These are phyloP conservation scores for Colletotrichum sp. DNA, from an alignment of 2,329 filamentous ascomycete species.

Conservation along the genomic window DNA sequence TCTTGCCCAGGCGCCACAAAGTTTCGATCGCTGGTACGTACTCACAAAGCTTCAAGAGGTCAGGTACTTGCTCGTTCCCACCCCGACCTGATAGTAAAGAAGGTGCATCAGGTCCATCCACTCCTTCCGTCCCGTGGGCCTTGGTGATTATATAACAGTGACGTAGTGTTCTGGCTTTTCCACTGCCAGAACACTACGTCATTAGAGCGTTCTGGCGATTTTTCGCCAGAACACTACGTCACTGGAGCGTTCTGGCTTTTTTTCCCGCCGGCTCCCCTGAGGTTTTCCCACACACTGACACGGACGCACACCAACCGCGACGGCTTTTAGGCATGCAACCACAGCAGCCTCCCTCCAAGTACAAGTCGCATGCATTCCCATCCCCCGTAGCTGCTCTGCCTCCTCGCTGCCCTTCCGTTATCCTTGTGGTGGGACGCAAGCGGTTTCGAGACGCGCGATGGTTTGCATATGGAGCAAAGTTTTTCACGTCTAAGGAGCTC, in stretches of 20 bases:
- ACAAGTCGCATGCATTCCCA: background rate
- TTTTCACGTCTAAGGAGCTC: background rate
- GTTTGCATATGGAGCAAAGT: background rate
- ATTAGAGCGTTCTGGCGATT: background rate
- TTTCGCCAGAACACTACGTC: background rate
- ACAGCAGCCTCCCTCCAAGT: background rate
- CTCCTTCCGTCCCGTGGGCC: background rate
- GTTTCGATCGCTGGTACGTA: background rate
- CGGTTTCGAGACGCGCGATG: background rate
- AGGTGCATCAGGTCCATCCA: background rate
- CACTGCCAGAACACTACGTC: background rate
- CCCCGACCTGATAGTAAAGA: background rate
- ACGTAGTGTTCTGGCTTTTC: background rate
- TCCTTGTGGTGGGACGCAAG: background rate
- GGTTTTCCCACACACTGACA: background rate
- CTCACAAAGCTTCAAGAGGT: background rate
- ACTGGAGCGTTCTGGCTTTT: background rate
- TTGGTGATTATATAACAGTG: background rate
- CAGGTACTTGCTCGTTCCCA: background rate
- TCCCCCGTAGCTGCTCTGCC: background rate
- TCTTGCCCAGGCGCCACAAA: background rate
- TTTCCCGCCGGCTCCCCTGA: background rate
- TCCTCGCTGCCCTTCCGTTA: background rate
- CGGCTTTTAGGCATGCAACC: background rate
- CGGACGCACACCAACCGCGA: background rate